Conservation (phyloP, 192 early-diverging fungal species). For the Diversispora epigaea region DNA sequence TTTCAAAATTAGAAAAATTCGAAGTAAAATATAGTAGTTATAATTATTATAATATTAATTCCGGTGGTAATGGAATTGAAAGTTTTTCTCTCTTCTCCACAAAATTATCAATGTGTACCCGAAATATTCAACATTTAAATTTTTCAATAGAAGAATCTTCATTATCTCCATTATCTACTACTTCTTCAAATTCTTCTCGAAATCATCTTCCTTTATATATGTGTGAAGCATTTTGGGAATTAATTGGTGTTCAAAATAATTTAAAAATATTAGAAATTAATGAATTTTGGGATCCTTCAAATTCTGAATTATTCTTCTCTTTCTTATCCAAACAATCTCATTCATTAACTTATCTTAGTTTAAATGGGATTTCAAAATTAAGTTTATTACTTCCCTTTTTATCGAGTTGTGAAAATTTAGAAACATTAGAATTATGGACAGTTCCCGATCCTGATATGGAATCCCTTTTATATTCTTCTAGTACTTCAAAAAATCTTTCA, state of each 20-base stretch:
- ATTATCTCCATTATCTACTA: neutral
- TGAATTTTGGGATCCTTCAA: conserved; percentile 14
- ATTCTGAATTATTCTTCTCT: neutral
- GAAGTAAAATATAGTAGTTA: neutral
- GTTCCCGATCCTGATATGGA: neutral
- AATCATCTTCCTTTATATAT: neutral
- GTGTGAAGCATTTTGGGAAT: neutral
- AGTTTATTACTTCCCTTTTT: conserved; percentile 7
- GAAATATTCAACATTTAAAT: conserved; percentile 2
- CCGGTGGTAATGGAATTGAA: neutral
- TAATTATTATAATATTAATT: neutral
- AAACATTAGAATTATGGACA: conserved; percentile 10
- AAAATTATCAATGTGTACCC: conserved; percentile 16
- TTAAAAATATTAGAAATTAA: neutral
- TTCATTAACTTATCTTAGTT: conserved; percentile 17
- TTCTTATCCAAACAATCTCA: neutral
- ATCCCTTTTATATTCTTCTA: neutral
- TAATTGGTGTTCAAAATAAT: conserved; percentile 2
- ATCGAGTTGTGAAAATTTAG: neutral
- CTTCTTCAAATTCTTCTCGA: neutral
- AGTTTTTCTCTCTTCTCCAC: neutral
- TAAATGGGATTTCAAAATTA: neutral
- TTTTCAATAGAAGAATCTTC: neutral
- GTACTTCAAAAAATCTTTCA: neutral
- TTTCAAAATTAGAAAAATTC: conserved; percentile 6